Base-by-base conservation (phyloP, 2,329 filamentous ascomycete genomes). In the Penicillium italicum region DNA sequence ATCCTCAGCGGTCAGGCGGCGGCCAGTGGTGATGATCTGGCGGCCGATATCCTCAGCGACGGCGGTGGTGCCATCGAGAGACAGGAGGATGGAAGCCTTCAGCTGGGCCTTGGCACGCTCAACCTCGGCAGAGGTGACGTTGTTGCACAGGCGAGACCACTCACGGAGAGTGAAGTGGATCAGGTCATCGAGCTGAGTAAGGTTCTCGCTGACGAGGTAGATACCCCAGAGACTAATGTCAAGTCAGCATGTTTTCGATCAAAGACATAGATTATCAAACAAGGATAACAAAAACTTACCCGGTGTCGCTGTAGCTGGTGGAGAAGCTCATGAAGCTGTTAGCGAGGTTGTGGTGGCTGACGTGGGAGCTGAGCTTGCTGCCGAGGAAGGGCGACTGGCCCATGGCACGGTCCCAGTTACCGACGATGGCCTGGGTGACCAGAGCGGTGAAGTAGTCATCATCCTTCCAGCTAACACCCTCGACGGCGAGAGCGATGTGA, bases 281-380 rank as follows among this genome's bases (percentile, higher is more conserved):
- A 16, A 3, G n/a, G n/a, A n/a, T 28, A 37, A 30, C 2, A 10
- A 12, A 12, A 46, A 75, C 87, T 78, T 85, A 96, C 91, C 92
- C 94, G 75, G 94, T 99, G 77, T 99, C 94, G 74, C 92, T 97
- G 82, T 99, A 99, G 83, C 91, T 96, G 66, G 94, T 99, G 65
- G 92, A 97, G 82, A 99, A 99, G 82, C 90, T 96, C 95, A 99
- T 99, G 85, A 97, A 99, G 85, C 92, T 97, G 83, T 96, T 99
- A 77, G 94, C 94, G 61, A 99, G 85, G 76, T 92, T 88, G 80
- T 97, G 86, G 79, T 96, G 87, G 83, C 95, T 90, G 66, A 99
- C 88, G 71, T 94, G 91, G 64, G 88, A 87, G 82, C 91, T 96
- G 70, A 99, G 90, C 85, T 95, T 97, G 89, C 91, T 96, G 70